Base-by-base conservation (phyloP, 2,329 filamentous ascomycete genomes). In the Verticillium alfalfae region DNA sequence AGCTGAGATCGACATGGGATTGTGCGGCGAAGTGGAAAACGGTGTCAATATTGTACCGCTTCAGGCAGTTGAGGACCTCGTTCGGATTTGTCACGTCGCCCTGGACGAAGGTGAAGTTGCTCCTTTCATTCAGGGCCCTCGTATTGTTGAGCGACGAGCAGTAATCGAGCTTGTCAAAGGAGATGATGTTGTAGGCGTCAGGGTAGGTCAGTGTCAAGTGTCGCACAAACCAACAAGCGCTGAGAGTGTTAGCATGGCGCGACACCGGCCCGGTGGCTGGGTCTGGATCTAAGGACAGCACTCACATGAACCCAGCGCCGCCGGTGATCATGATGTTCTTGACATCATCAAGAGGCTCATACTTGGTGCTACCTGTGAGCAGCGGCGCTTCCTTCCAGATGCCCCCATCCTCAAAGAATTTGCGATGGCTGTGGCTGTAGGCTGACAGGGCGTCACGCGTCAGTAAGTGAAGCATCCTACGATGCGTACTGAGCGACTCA, bases 21-120 rank as follows among this genome's bases (percentile, higher is more conserved):
- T 93, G 89, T n/a, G 91, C 91, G 3, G 91, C 91, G 69, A 95
- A 93, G 74, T 94, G 91, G 73, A 94, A 87, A 64, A 95, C 83
- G 59, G 90, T 92, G 72, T 94, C 91, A 68, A 94, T 89, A 38
- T 85, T 82, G 76, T 92, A 81, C 64, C 85, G 83, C 72, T 89
- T 83, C 70, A 94, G 82, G 70, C 88, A 91, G 67, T 85, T 83
- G 65, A 90, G 81, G 2, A 94, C 89, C 68, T 91, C 86, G 6
- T 80, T 78, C 1, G 87, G 87, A 66, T 88, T 87, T 37, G 88
- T 92, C 66, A 94, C 86, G 69, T 94, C 90, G 61, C 91, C 91
- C 71, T 91, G 87, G 73, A 91, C 89, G 72, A 94, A 94, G 36
- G 81, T 84, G 73, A 93, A 95, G 75, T 93, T 94, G 60, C 82